Base-by-base conservation (phyloP, 2,329 filamentous ascomycete genomes). In the Apiospora pterosperma region DNA sequence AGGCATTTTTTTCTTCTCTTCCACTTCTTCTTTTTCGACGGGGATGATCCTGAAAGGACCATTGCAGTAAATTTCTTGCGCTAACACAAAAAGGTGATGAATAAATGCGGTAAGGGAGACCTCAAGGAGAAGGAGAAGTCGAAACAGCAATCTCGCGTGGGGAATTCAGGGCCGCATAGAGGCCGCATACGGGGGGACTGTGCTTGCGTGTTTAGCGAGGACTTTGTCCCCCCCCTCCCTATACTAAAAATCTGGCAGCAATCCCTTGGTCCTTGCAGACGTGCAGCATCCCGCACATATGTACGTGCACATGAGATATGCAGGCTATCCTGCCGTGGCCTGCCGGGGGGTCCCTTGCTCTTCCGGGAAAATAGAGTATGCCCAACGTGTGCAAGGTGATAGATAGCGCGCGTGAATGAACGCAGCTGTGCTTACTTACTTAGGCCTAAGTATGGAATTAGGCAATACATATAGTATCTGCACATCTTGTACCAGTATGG, bases 281-380 rank as follows among this genome's bases (percentile, higher is more conserved):
- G 66, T 66, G 62, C 65, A 69, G 55, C 55, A 64, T 67, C 61
- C 67, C 66, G 65, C 68, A 65, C 66, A 70, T 65, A 66, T 69
- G 67, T 69, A 68, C 67, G 72, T 67, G 67, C 71, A 71, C 69
- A 72, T 70, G 58, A 62, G 65, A 69, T 65, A 65, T 72, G 73
- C 71, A 71, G 67, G 60, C 63, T 65, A 66, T 48, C 67, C 69
- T 72, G 71, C 69, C 67, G 70, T 72, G 68, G 67, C 67, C 68
- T 68, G n/a, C 28, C 41, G 36, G 58, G 58, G 58, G 55, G 31
- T 39, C 58, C 58, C 58, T 39, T 38, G 58, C 28, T 34, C n/a
- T 34, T n/a, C 48, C 28, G 48, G 48, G 28, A 55, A 48, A 55
- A 55, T 55, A 55, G 48, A 55, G 28, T 55, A 21, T 34, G 28